A percentile compares a stretch with the other conserved stretches of the same genome.
Conservation (phyloP, 1,284 basidiomycete genomes). For the Leccinum proliferum region DNA sequence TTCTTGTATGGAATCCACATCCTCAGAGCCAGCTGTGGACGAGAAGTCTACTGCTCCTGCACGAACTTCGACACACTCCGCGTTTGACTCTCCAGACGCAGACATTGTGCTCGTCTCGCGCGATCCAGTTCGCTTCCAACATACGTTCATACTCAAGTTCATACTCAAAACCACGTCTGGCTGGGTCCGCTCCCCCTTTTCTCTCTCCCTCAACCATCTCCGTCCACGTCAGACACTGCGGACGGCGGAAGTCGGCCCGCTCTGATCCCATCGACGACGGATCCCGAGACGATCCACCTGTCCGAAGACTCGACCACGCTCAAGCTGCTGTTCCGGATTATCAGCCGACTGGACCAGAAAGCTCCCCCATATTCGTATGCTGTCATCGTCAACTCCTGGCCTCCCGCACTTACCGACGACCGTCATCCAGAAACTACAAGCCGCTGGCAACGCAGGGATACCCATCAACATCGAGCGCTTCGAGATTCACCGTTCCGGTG, state of each 20-base stretch:
- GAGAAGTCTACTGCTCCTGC: neutral
- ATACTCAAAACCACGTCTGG: constrained; percentile 56
- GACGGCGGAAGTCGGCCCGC: constrained; percentile 33
- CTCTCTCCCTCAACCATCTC: constrained; percentile 41
- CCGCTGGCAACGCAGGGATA: constrained; percentile 28
- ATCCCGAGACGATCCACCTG: constrained; percentile 42
- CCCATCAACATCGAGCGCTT: constrained; percentile 45
- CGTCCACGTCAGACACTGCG: neutral
- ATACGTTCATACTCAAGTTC: constrained; percentile 46
- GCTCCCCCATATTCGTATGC: constrained; percentile 46
- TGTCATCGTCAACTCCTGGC: constrained; percentile 51
- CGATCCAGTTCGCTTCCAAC: constrained; percentile 39
- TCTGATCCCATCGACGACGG: constrained; percentile 16
- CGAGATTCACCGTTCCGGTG: constrained; percentile 51
- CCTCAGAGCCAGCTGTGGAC: neutral
- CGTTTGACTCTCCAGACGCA: constrained; percentile 42
- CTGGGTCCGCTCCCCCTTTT: constrained; percentile 52
- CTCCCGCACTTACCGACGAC: constrained; percentile 37
- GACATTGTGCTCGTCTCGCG: constrained; percentile 45
- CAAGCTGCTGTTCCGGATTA: constrained; percentile 53
- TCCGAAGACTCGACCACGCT: constrained; percentile 52
- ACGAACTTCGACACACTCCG: constrained; percentile 33
- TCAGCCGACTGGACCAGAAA: constrained; percentile 51
- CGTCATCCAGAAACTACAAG: constrained; percentile 42
- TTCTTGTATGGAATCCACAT: neutral